These are phyloP conservation scores for Chalaropsis thielavioides DNA, from an alignment of 2,329 filamentous ascomycete genomes.

Conservation along the genomic window DNA sequence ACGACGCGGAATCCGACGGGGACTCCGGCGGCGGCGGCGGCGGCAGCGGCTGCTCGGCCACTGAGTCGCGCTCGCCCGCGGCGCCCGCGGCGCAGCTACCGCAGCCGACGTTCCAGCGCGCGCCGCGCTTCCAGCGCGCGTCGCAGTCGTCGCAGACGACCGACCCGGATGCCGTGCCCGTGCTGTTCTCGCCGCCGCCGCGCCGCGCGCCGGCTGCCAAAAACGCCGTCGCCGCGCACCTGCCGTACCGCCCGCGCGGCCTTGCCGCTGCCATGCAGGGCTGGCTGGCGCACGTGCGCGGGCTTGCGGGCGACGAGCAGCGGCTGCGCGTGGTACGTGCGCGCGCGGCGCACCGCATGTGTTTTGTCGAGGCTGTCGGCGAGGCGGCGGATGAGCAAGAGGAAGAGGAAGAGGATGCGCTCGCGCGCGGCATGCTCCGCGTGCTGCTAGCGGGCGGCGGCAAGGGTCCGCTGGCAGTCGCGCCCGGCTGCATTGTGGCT, in stretches of 20 bases:
- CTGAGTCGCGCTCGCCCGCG: too few relatives aligned
- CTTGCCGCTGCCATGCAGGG: constrained; percentile 29
- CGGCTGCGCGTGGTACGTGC: neutral
- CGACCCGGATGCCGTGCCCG: constrained; percentile 19
- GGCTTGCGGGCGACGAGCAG: constrained; percentile 12
- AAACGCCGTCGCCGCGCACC: neutral
- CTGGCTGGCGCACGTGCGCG: constrained; percentile 28
- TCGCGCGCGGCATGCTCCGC: neutral
- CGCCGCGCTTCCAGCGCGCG: constrained; percentile 29
- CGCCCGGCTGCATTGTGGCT: neutral
- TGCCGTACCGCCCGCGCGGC: constrained; percentile 26
- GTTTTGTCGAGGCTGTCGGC: neutral
- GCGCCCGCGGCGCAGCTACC: constrained; percentile 18
- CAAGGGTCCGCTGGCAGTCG: neutral
- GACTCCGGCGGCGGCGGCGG: too few relatives aligned
- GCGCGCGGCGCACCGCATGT: neutral
- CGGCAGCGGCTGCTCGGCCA: too few relatives aligned
- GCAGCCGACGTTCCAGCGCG: constrained; percentile 28
- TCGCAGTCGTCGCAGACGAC: constrained; percentile 16
- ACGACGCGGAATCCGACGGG: too few relatives aligned
- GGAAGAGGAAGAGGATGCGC: neutral
- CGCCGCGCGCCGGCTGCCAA: neutral
- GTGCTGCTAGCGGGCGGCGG: constrained; percentile 2
- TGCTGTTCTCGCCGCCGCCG: constrained; percentile 23
- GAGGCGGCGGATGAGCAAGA: too few relatives aligned